Conservation (phyloP, 108 stramenopile genomes). For the Stephanodiscus triporus region DNA sequence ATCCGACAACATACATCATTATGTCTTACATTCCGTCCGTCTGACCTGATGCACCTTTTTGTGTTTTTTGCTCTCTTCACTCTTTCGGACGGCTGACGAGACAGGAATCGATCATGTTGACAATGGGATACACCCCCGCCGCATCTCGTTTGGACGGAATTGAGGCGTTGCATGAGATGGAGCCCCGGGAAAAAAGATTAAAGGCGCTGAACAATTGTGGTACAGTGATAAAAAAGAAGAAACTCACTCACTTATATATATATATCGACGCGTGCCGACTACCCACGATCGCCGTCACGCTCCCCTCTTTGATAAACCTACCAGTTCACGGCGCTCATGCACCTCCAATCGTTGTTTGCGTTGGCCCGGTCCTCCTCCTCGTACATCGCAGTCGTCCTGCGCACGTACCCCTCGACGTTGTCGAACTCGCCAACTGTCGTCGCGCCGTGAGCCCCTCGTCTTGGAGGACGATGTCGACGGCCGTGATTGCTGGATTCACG, state of each 20-base stretch:
- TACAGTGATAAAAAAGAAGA: too few species aligned
- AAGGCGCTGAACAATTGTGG: too few species aligned
- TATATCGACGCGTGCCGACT: not conserved
- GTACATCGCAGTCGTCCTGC: not conserved
- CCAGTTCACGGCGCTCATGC: conserved; percentile 8
- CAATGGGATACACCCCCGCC: conserved; percentile 65
- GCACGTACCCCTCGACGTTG: conserved; percentile 11
- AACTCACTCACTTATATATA: too few species aligned
- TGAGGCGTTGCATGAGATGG: too few species aligned
- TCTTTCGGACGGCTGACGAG: not conserved
- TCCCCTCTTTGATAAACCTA: not conserved
- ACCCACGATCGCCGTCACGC: not conserved
- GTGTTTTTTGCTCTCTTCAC: not conserved
- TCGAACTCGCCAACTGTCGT: not conserved
- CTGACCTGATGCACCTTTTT: too few species aligned
- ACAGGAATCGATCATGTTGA: conserved; percentile 41
- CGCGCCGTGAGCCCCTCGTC: not conserved
- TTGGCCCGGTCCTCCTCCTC: conserved; percentile 12
- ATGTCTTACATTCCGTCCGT: too few species aligned
- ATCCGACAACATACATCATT: too few species aligned
- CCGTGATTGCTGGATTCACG: not conserved
- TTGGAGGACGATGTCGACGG: not conserved
- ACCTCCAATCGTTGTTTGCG: conserved; percentile 18
- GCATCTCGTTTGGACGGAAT: conserved; percentile 58
- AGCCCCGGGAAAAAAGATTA: too few species aligned